Evolutionary conservation across 768 basidiomycete genomes (phyloP).

Genomic region (Piloderma croceum): DNA sequence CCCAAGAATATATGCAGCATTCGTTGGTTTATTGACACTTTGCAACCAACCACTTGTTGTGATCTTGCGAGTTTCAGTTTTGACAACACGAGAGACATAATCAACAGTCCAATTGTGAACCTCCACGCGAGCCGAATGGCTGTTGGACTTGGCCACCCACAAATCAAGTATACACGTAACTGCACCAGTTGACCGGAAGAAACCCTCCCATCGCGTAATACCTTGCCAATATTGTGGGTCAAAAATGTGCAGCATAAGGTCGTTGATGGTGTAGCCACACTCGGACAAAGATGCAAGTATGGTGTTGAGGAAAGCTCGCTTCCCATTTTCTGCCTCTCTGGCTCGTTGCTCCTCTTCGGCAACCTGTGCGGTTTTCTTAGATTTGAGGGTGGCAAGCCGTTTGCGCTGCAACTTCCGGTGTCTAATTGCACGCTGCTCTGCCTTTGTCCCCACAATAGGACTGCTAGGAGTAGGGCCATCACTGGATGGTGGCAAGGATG

Average conservation of each 20-base stretch:
- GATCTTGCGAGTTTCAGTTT: constrained; percentile 15
- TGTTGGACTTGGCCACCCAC: constrained; percentile 21
- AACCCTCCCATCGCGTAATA: constrained; percentile 16
- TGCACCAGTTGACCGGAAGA: constrained; percentile 16
- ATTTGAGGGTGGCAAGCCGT: background rate
- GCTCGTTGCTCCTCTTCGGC: background rate
- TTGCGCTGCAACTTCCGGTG: background rate
- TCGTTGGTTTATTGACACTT: constrained; percentile 3
- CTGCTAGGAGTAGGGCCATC: constrained; percentile 3
- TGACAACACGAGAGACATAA: constrained; percentile 12
- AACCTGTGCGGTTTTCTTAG: background rate
- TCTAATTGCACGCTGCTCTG: background rate
- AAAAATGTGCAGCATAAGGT: constrained; percentile 23
- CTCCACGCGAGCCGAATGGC: constrained; percentile 6
- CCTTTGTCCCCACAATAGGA: constrained; percentile 5
- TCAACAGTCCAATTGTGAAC: constrained; percentile 21
- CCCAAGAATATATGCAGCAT: background rate
- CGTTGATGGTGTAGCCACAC: constrained; percentile 9
- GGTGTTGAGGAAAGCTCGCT: constrained; percentile 4
- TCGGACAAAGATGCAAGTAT: constrained; percentile 5
- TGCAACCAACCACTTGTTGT: constrained; percentile 16
- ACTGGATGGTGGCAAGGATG: constrained; percentile 5
- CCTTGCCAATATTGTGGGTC: constrained; percentile 18
- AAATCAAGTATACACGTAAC: constrained; percentile 18
- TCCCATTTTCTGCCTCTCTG: background rate